Percentiles rank a stretch among this genome's conserved stretches.
Conservation (phyloP, 495 filamentous ascomycete genomes). For the Penicillium herquei region DNA sequence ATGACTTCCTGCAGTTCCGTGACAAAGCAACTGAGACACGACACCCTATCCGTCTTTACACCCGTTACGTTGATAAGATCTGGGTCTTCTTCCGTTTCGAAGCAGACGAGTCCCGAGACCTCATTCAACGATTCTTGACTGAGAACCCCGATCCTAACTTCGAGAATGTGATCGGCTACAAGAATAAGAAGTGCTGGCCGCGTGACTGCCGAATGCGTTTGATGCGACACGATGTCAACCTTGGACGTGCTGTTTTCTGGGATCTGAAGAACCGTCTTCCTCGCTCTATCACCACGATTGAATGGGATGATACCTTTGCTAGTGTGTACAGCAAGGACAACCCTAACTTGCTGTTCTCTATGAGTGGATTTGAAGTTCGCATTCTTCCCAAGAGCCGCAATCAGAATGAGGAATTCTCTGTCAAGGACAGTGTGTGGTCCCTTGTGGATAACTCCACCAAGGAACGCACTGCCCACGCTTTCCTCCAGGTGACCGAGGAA, state of each 20-base stretch:
- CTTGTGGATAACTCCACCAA: constrained; percentile 94
- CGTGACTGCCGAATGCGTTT: constrained; percentile 95
- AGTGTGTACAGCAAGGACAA: constrained; percentile 99
- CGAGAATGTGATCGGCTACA: constrained; percentile 98
- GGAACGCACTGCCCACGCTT: constrained; percentile 95
- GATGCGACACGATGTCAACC: constrained; percentile 99
- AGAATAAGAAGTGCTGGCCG: constrained; percentile 99
- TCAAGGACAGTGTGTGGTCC: constrained; percentile 98
- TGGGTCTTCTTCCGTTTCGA: constrained; percentile 97
- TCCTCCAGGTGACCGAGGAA: constrained; percentile 97
- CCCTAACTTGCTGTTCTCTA: constrained; percentile 94
- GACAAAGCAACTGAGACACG: constrained; percentile 86
- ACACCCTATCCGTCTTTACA: constrained; percentile 95
- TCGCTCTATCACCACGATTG: constrained; percentile 91
- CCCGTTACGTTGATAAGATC: constrained; percentile 95
- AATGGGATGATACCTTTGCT: constrained; percentile 99
- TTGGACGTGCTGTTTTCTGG: constrained; percentile 98
- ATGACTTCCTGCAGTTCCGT: constrained; percentile 97
- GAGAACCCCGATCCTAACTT: constrained; percentile 99
- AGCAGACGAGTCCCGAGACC: constrained; percentile 89
- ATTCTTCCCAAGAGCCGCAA: constrained; percentile 96
- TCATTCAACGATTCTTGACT: constrained; percentile 97
- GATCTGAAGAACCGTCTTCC: constrained; percentile 97
- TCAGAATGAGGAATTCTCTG: constrained; percentile 91
- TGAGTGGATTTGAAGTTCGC: constrained; percentile 97